These are phyloP conservation scores for Pseudofabraea citricarpa DNA, from an alignment of 2,329 filamentous ascomycete species.

Conservation along the genomic window DNA sequence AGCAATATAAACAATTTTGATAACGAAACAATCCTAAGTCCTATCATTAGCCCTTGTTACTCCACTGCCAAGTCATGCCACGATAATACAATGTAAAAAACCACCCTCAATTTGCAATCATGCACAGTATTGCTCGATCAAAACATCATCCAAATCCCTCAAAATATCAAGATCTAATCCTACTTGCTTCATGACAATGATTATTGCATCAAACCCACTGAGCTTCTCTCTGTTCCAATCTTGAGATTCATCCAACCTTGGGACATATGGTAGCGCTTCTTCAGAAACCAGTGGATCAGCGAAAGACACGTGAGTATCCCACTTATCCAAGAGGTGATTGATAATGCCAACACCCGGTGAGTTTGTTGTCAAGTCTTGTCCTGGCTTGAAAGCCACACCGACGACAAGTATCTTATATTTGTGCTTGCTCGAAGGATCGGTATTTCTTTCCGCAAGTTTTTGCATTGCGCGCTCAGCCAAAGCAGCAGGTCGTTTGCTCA, in stretches of 20 bases:
- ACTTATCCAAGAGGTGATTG: background rate
- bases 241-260: background rate
- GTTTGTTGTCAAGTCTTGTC: conserved; percentile 4
- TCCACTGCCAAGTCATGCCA: too few species aligned
- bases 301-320: conserved; percentile 1
- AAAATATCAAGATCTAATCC: conserved; percentile 2
- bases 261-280: background rate
- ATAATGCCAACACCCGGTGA: conserved; percentile 4
- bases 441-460: background rate
- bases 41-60: too few species aligned
- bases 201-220: background rate
- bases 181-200: background rate
- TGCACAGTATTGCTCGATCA: background rate
- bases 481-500: conserved; percentile 1
- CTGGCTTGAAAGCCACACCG: conserved; percentile 10
- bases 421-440: background rate
- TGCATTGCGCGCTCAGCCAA: conserved; percentile 3
- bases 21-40: too few species aligned
- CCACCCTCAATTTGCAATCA: too few species aligned
- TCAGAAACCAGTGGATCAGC: background rate
- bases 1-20: too few species aligned
- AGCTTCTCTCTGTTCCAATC: background rate
- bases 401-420: conserved; percentile 4
- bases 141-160: background rate
- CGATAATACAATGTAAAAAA: too few species aligned